Percentiles rank a stretch among this genome's conserved stretches.
Evolutionary conservation across 352 stramenopile species (phyloP).

Genomic region (Phytophthora tubulina): DNA sequence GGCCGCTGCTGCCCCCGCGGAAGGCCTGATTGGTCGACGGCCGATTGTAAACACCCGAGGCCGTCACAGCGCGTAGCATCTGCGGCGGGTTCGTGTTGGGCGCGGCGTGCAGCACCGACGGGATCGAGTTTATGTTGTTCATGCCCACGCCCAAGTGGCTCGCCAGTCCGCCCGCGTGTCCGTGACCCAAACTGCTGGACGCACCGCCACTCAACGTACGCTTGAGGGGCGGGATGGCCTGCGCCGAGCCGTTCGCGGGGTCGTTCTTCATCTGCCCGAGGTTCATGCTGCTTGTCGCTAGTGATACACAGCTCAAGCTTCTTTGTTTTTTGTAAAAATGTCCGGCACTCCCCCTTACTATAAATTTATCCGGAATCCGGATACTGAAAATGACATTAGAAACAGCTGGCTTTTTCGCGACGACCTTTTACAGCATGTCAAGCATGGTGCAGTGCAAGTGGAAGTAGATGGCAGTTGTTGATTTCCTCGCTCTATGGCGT

Average conservation of each 20-base stretch:
- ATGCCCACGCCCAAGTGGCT: conserved; percentile 73
- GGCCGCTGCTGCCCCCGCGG: conserved; percentile 36
- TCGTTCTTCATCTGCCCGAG: conserved; percentile 79
- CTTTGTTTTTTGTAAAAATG: conserved; percentile 14
- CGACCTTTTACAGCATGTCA: conserved; percentile 2
- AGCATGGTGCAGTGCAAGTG: not conserved
- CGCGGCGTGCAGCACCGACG: conserved; percentile 78
- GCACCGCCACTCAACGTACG: conserved; percentile 83
- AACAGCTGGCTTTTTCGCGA: conserved; percentile 26
- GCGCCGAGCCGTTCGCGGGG: conserved; percentile 54
- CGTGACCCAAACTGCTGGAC: conserved; percentile 49
- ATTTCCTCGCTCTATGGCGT: conserved; percentile 6
- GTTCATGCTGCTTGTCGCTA: conserved; percentile 58
- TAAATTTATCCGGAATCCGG: conserved; percentile 3
- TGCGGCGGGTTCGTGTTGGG: conserved; percentile 79
- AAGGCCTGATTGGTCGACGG: conserved; percentile 44
- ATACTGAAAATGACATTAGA: not conserved
- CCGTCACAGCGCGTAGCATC: conserved; percentile 87
- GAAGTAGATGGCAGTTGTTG: conserved; percentile 4
- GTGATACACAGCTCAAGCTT: conserved; percentile 15
- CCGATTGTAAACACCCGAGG: conserved; percentile 85
- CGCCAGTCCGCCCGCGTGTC: conserved; percentile 44
- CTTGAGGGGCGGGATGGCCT: conserved; percentile 87
- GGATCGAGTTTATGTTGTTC: conserved; percentile 84
- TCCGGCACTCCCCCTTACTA: conserved; percentile 6